phyloP scores from a whole-genome alignment of 2,329 filamentous ascomycete species.

The Metarhizium sp. region DNA sequence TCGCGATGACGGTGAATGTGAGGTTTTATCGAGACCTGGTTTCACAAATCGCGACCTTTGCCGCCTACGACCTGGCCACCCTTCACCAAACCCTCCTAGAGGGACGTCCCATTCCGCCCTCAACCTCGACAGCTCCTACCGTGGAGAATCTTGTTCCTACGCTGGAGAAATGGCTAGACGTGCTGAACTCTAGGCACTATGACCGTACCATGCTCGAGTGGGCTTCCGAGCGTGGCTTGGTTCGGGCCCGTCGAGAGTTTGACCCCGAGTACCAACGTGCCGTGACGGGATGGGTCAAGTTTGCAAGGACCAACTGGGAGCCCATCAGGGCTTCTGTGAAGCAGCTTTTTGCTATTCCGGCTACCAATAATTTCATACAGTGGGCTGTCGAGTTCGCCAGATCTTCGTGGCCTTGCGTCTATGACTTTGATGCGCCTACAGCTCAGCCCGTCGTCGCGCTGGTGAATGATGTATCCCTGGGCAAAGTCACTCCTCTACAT shows the following conservation, averaged over 20 bases:
- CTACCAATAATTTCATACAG: conserved; percentile 22
- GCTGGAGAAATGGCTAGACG: neutral
- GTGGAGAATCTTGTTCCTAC: neutral
- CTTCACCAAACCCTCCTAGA: neutral
- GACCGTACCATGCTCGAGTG: neutral
- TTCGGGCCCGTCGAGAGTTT: neutral
- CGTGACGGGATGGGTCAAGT: neutral
- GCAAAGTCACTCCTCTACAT: conserved; percentile 21
- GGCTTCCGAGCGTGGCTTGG: neutral
- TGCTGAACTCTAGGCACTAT: neutral
- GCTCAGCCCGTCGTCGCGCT: conserved; percentile 9
- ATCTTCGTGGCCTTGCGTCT: conserved; percentile 16
- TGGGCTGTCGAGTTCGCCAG: conserved; percentile 26
- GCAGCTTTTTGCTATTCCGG: neutral
- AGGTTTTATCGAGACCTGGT: neutral
- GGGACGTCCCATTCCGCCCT: neutral
- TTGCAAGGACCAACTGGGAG: neutral
- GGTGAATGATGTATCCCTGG: conserved; percentile 16
- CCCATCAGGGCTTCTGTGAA: neutral
- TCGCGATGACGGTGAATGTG: neutral
- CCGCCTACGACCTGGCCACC: neutral
- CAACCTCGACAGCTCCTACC: neutral
- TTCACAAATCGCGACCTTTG: neutral
- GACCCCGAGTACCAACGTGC: neutral
- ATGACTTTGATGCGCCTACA: conserved; percentile 2